Percentiles rank a stretch among this genome's conserved stretches.
Conservation (phyloP, 768 basidiomycete genomes). For the Leccinum truebloodii region DNA sequence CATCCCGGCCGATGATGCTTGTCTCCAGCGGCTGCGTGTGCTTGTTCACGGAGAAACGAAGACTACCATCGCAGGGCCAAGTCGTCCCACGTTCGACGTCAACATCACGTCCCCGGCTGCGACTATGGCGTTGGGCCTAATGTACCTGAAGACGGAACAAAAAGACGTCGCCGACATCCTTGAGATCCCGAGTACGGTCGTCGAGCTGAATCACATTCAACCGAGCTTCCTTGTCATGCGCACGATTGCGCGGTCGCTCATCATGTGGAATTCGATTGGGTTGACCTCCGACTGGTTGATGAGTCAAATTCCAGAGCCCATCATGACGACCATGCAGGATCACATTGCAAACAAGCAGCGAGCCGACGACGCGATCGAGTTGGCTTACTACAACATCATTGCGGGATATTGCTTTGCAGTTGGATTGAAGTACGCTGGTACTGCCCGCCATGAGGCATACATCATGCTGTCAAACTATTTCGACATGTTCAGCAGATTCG, state of each 20-base stretch:
- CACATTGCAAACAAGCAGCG: conserved; percentile 44
- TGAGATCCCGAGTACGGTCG: conserved; percentile 76
- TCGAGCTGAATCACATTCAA: conserved; percentile 82
- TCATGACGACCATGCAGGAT: conserved; percentile 60
- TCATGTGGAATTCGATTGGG: conserved; percentile 82
- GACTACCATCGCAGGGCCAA: conserved; percentile 36
- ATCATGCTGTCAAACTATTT: conserved; percentile 77
- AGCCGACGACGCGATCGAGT: conserved; percentile 72
- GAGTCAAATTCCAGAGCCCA: conserved; percentile 66
- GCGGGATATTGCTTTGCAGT: conserved; percentile 91
- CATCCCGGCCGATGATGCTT: conserved; percentile 73
- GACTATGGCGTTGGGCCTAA: conserved; percentile 84
- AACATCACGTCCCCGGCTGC: conserved; percentile 93
- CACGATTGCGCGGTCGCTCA: conserved; percentile 71
- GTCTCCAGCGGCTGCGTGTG: conserved; percentile 68
- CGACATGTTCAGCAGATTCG: conserved; percentile 73
- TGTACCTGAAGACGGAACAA: conserved; percentile 87
- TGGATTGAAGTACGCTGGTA: conserved; percentile 92
- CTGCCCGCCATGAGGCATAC: conserved; percentile 89
- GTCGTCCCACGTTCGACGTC: conserved; percentile 66
- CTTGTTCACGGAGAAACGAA: conserved; percentile 75
- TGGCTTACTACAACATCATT: conserved; percentile 90
- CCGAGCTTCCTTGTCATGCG: conserved; percentile 86
- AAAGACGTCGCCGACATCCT: conserved; percentile 86
- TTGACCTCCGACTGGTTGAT: conserved; percentile 75